These are phyloP conservation scores for Aspergillus pseudotamarii DNA, from an alignment of 2,329 filamentous ascomycete genomes.

Conservation along the genomic window DNA sequence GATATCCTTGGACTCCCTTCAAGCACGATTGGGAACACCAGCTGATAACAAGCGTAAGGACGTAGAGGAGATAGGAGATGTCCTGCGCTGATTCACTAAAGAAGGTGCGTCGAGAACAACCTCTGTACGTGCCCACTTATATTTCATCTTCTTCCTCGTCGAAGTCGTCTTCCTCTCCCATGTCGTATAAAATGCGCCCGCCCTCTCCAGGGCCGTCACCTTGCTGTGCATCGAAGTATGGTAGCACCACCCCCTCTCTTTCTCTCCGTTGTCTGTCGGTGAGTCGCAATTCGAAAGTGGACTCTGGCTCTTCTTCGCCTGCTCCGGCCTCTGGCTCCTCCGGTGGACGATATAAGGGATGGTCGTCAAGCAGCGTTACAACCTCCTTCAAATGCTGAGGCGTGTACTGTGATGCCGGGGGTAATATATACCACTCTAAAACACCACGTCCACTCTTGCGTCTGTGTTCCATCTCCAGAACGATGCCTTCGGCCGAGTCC, in stretches of 20 bases:
- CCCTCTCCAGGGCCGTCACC: constrained; percentile 73
- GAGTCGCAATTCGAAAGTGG: constrained; percentile 82
- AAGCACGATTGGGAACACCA: neutral
- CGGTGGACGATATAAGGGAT: constrained; percentile 66
- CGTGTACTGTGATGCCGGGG: constrained; percentile 48
- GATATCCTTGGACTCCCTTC: neutral
- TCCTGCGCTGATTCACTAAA: neutral
- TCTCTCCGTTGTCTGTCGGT: constrained; percentile 90
- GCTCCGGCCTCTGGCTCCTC: constrained; percentile 42
- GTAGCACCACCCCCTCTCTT: constrained; percentile 84
- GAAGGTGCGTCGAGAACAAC: neutral
- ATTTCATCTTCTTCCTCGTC: constrained; percentile 96
- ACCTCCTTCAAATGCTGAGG: constrained; percentile 54
- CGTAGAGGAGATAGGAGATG: neutral
- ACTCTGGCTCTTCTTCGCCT: constrained; percentile 62
- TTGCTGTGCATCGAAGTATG: constrained; percentile 95
- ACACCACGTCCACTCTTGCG: constrained; percentile 80
- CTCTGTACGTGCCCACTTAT: constrained; percentile 40
- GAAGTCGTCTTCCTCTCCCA: constrained; percentile 95
- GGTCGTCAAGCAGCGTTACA: constrained; percentile 71
- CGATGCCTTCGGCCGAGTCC: constrained; percentile 59
- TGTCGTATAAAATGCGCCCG: constrained; percentile 92
- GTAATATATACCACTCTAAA: constrained; percentile 67
- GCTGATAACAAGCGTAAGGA: neutral
- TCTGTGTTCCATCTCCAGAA: constrained; percentile 83